A percentile compares a stretch with the other conserved stretches of the same genome.
These are phyloP conservation scores for Petunia hybrid DNA, from an alignment of 305 asterid genomes.

Conservation along the genomic window DNA sequence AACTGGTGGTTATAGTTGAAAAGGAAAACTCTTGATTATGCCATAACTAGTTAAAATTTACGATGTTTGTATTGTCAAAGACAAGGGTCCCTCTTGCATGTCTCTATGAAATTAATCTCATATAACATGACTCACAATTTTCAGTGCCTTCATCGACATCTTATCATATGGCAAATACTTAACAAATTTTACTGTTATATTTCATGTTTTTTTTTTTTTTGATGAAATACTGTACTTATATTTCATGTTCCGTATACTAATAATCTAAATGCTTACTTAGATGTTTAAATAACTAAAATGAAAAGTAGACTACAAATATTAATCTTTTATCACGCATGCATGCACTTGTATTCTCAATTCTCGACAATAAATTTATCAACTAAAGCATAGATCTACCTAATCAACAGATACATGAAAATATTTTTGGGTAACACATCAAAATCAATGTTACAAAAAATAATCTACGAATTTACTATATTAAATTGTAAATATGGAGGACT, in stretches of 20 bases:
- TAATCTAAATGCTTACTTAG: neutral
- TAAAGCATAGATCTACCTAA: constrained; percentile 21
- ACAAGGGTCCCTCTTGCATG: constrained; percentile 24
- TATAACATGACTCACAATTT: constrained; percentile 21
- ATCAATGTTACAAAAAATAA: constrained; percentile 15
- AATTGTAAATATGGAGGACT: neutral
- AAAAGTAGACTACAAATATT: neutral
- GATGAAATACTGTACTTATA: too few species aligned
- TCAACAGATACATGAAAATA: neutral
- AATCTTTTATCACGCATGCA: neutral
- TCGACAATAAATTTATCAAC: constrained; percentile 16
- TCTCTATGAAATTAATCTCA: constrained; percentile 17
- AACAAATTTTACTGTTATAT: neutral
- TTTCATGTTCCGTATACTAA: neutral
- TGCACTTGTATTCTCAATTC: neutral
- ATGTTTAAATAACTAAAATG: neutral
- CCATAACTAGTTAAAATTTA: constrained; percentile 48
- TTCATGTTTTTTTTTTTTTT: too few species aligned
- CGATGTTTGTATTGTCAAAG: neutral
- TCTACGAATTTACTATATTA: neutral
- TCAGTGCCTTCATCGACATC: constrained; percentile 19
- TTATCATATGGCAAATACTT: neutral
- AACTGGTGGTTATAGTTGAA: neutral
- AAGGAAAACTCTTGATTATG: neutral
- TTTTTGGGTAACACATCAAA: constrained; percentile 24